Evolutionary conservation across 176 grass and related monocot species (phyloP).

Genomic region (Metroxylon sagu): DNA sequence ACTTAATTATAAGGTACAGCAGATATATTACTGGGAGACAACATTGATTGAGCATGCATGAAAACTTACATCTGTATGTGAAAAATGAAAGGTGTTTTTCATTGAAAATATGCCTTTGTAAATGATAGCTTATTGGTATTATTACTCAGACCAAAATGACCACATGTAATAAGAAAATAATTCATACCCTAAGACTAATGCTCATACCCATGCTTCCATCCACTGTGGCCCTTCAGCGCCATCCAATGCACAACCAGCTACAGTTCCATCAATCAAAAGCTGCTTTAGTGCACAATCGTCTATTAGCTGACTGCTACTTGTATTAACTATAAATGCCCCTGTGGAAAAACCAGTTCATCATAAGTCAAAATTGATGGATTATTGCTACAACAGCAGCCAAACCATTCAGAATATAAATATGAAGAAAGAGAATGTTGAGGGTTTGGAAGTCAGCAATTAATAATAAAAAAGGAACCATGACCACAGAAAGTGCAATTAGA

Average conservation of each 20-base stretch:
- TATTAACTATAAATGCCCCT: constrained; percentile 97
- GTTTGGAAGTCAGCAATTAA: neutral
- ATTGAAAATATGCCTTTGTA: too few relatives aligned
- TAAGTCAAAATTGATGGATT: neutral
- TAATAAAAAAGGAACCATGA: neutral
- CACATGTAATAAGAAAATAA: constrained; percentile 11
- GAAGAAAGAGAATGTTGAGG: neutral
- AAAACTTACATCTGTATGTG: too few relatives aligned
- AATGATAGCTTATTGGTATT: too few relatives aligned
- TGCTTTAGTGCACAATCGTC: constrained; percentile 93
- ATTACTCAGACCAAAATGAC: constrained; percentile 6
- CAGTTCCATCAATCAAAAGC: constrained; percentile 82
- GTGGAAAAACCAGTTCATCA: constrained; percentile 14
- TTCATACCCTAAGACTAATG: constrained; percentile 25
- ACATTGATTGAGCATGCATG: too few relatives aligned
- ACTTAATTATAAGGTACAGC: too few relatives aligned
- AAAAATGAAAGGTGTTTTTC: too few relatives aligned
- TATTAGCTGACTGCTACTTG: constrained; percentile 86
- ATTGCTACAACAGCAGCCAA: too few relatives aligned
- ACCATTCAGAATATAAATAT: neutral
- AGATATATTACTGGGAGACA: too few relatives aligned
- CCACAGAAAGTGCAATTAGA: neutral
- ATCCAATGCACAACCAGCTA: constrained; percentile 93
- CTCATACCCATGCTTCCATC: constrained; percentile 99
- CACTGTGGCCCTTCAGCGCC: constrained; percentile 95